phyloP scores from a whole-genome alignment of 129 eudicot genomes.

The Saposhnikovia divaricata region DNA sequence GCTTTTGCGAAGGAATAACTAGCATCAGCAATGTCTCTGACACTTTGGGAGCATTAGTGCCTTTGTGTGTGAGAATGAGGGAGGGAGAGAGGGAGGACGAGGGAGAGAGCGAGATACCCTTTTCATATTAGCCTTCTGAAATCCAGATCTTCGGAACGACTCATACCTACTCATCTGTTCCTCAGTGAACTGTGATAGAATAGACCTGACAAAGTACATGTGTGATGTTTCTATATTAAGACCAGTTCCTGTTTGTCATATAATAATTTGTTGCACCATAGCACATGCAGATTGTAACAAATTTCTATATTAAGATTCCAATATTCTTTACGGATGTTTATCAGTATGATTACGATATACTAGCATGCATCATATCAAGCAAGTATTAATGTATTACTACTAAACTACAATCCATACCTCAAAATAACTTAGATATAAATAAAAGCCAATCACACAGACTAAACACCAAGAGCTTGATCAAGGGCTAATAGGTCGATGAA shows the following conservation, averaged over 20 bases:
- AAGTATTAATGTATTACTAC: not conserved
- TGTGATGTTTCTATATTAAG: not conserved
- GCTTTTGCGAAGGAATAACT: not conserved
- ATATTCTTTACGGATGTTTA: not conserved
- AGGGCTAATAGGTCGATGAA: not conserved
- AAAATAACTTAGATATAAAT: not conserved
- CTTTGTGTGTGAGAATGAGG: not conserved
- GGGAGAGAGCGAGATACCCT: slow-evolving; percentile 38
- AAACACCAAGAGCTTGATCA: not conserved
- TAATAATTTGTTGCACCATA: not conserved
- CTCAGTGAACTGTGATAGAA: slow-evolving; percentile 73
- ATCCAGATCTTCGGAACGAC: slow-evolving; percentile 88
- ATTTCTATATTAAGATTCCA: not conserved
- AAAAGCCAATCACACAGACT: not conserved
- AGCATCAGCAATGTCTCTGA: not conserved
- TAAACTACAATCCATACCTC: not conserved
- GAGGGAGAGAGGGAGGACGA: not conserved
- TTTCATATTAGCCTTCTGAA: slow-evolving; percentile 93
- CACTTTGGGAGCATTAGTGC: not conserved
- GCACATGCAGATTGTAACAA: not conserved
- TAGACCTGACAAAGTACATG: slow-evolving; percentile 39
- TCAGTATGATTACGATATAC: not conserved
- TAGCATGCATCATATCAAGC: not conserved
- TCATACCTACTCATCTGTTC: slow-evolving; percentile 95
- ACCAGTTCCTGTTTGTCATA: not conserved